Base-by-base conservation (phyloP, 2,329 filamentous ascomycete genomes). In the Scedosporium minutisporum region DNA sequence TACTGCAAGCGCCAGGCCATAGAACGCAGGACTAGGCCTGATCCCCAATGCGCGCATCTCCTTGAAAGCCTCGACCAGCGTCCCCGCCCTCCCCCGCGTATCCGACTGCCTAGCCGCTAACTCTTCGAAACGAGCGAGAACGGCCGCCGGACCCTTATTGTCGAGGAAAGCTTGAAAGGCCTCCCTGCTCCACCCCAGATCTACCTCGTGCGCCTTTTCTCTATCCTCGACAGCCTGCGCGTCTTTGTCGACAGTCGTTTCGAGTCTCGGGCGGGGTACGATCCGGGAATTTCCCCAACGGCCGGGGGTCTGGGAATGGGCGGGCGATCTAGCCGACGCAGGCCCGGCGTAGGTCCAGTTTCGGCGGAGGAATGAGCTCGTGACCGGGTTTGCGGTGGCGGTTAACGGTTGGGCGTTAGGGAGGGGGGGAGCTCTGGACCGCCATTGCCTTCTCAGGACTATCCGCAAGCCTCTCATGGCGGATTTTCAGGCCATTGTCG, bases 371-470 rank as follows among this genome's bases (percentile, higher is more conserved):
- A 41, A 6, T 9, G 55, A 18, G 6, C 46, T 18, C 14, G 46
- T 21, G n/a, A 6, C 16, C 2, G 46, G 46, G 46, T 51, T 18
- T 27, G 23, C 29, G 51, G 21, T 23, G 18, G 21, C 12, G 23
- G 12, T 14, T 23, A n/a, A 14, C 12, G 23, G 16, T 6, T 33
- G 23, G n/a, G 44, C 14, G 27, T 29, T n/a, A 4, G 44, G 41
- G 9, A 10, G 42, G 3, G 4, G 27, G 7, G 25, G 44, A 44
- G 6, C 27, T 14, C 46, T 23, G 23, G n/a, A 29, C 65, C 1
- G 72, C 71, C 2, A 75, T 70, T 10, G 80, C 75, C 38, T 73
- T 67, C 12, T 69, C 58, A 62, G 76, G 78, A 7, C 75, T 69
- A 0, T 73, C 75, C 57, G 60, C 60, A 33, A 18, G 60, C 27